phyloP scores from a whole-genome alignment of 768 basidiomycete species.

The Tylopilus felleus region DNA sequence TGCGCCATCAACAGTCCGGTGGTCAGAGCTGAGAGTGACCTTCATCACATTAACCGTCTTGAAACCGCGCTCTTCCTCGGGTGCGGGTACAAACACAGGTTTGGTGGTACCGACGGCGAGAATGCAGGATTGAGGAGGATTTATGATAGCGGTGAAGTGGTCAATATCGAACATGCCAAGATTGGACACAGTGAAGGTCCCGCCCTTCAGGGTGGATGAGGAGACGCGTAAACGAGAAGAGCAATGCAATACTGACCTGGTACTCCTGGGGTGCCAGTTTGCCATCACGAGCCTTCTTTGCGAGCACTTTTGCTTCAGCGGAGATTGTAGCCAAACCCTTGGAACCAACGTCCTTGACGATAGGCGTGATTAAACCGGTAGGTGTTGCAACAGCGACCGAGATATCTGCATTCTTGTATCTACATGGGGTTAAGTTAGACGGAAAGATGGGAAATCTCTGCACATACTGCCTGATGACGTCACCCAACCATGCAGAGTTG shows the following conservation, averaged over 20 bases:
- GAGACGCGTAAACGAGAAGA: neutral
- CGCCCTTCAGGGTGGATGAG: conserved; percentile 54
- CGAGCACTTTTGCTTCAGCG: conserved; percentile 85
- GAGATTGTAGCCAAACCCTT: conserved; percentile 95
- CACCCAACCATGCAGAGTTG: conserved; percentile 97
- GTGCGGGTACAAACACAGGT: conserved; percentile 82
- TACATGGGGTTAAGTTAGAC: conserved; percentile 23
- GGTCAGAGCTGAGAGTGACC: conserved; percentile 92
- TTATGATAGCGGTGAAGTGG: conserved; percentile 99
- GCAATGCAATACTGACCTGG: conserved; percentile 55
- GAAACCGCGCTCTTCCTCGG: conserved; percentile 91
- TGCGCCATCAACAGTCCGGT: conserved; percentile 95
- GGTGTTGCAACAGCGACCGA: conserved; percentile 97
- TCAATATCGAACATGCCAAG: conserved; percentile 96
- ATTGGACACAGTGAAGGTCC: conserved; percentile 98
- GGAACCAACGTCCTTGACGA: conserved; percentile 87
- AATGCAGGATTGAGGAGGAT: conserved; percentile 97
- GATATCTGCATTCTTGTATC: conserved; percentile 97
- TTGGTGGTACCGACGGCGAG: conserved; percentile 89
- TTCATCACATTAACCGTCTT: conserved; percentile 92
- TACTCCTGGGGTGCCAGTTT: conserved; percentile 95
- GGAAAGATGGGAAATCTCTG: neutral
- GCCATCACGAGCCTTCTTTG: conserved; percentile 94
- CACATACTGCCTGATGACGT: conserved; percentile 88
- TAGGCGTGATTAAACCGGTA: conserved; percentile 94